phyloP scores from a whole-genome alignment of 164 flowering plant genomes.

The Macadamia tetraphylla region DNA sequence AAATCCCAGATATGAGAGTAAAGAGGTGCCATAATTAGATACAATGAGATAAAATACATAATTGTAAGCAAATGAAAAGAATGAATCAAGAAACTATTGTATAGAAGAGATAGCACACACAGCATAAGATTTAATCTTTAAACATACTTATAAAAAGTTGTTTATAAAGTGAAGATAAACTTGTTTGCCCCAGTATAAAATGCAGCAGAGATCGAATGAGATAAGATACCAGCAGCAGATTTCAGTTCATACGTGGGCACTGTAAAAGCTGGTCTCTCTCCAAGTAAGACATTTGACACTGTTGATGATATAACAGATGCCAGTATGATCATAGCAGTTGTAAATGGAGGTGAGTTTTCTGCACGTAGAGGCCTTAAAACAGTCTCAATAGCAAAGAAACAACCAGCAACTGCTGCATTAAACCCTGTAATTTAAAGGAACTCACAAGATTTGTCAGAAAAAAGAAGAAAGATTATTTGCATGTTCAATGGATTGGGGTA shows the following conservation, averaged over 20 bases:
- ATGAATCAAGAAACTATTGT: not conserved
- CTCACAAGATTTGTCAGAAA: not conserved
- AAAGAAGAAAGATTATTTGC: not conserved
- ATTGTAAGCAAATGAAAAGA: not conserved
- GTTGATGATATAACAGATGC: conserved; percentile 98
- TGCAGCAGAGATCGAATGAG: conserved; percentile 18
- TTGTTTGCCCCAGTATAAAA: conserved; percentile 1
- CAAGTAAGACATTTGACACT: conserved; percentile 83
- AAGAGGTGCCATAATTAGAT: too few relatives aligned
- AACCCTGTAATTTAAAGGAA: conserved; percentile 56
- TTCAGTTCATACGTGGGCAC: conserved; percentile 96
- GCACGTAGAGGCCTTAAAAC: conserved; percentile 96
- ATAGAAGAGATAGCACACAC: not conserved
- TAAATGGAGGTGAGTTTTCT: conserved; percentile 97
- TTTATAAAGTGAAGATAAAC: not conserved
- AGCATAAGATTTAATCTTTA: not conserved
- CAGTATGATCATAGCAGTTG: conserved; percentile 96
- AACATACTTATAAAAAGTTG: not conserved
- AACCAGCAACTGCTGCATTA: conserved; percentile 98
- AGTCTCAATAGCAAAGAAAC: conserved; percentile 97
- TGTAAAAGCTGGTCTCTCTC: conserved; percentile 92
- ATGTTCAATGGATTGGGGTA: too few relatives aligned
- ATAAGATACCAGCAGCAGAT: conserved; percentile 95
- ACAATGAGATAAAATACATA: not conserved
- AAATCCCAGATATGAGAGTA: too few relatives aligned